Conservation (phyloP, 805 yeast genomes). For the Kodamaea restingae region DNA sequence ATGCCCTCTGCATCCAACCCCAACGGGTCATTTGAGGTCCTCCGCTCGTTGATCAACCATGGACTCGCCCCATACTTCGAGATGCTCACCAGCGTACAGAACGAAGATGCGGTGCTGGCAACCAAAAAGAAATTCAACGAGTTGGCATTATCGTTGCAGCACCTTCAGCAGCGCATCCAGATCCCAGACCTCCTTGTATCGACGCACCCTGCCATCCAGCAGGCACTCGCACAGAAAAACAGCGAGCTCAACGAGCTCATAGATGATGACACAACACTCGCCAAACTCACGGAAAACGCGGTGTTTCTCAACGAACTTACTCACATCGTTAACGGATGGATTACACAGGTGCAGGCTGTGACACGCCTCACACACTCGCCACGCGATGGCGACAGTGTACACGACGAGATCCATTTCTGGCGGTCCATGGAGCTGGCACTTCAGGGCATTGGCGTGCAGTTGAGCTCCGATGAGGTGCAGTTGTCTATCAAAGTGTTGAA, state of each 20-base stretch:
- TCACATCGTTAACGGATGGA: constrained; percentile 68
- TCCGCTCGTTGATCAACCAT: constrained; percentile 55
- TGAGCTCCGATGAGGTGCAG: constrained; percentile 49
- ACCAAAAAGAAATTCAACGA: constrained; percentile 67
- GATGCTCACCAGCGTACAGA: constrained; percentile 25
- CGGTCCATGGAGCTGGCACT: constrained; percentile 61
- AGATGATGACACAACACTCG: constrained; percentile 17
- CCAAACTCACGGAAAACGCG: constrained; percentile 42
- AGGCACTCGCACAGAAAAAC: constrained; percentile 12
- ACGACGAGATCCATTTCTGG: constrained; percentile 80
- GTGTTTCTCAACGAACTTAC: constrained; percentile 67
- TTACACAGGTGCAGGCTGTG: constrained; percentile 54
- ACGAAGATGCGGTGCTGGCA: constrained; percentile 23
- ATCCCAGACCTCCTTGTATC: constrained; percentile 57
- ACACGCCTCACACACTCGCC: constrained; percentile 53
- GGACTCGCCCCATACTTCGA: constrained; percentile 74
- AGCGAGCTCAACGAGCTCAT: constrained; percentile 21
- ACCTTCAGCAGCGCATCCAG: constrained; percentile 62
- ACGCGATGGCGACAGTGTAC: constrained; percentile 46
- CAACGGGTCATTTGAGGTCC: constrained; percentile 41
- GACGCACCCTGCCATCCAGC: constrained; percentile 47
- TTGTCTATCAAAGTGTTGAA: constrained; percentile 58
- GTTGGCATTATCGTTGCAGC: constrained; percentile 60
- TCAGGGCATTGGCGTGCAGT: constrained; percentile 51
- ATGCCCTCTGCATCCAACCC: constrained; percentile 22